phyloP scores from a whole-genome alignment of 2,329 filamentous ascomycete genomes.

The Capronia americana region DNA sequence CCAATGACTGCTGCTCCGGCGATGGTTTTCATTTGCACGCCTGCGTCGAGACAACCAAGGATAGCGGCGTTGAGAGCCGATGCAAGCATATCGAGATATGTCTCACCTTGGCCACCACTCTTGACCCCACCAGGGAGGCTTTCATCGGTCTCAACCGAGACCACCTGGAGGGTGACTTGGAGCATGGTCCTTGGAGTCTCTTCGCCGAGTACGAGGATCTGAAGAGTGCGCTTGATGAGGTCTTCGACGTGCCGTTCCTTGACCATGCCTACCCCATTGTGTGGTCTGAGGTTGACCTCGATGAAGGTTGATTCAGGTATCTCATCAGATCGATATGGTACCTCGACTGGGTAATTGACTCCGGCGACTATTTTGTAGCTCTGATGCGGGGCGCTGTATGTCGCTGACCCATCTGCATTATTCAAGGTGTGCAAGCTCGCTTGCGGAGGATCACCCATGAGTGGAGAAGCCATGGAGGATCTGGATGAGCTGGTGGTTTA shows the following conservation, averaged over 20 bases:
- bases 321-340: conserved; percentile 79
- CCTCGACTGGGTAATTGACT: conserved; percentile 93
- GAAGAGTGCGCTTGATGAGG: conserved; percentile 48
- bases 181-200: conserved; percentile 53
- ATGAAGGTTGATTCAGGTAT: conserved; percentile 88
- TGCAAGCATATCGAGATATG: conserved; percentile 79
- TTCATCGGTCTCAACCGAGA: conserved; percentile 43
- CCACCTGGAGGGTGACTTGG: conserved; percentile 51
- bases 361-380: conserved; percentile 83
- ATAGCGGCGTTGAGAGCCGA: conserved; percentile 80
- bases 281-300: conserved; percentile 87
- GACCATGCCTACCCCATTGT: conserved; percentile 82
- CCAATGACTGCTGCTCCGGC: conserved; percentile 71
- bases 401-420: conserved; percentile 38
- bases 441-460: conserved; percentile 26
- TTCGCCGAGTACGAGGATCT: conserved; percentile 50
- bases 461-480: conserved; percentile 20
- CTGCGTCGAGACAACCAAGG: conserved; percentile 79
- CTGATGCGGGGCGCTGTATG: conserved; percentile 56
- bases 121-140: conserved; percentile 41
- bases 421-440: conserved; percentile 33
- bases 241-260: conserved; percentile 82
- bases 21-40: conserved; percentile 78
- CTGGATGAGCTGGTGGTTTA: not conserved
- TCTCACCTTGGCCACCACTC: conserved; percentile 37